Conservation (phyloP, 768 basidiomycete species). For the Hypholoma fasciculare region DNA sequence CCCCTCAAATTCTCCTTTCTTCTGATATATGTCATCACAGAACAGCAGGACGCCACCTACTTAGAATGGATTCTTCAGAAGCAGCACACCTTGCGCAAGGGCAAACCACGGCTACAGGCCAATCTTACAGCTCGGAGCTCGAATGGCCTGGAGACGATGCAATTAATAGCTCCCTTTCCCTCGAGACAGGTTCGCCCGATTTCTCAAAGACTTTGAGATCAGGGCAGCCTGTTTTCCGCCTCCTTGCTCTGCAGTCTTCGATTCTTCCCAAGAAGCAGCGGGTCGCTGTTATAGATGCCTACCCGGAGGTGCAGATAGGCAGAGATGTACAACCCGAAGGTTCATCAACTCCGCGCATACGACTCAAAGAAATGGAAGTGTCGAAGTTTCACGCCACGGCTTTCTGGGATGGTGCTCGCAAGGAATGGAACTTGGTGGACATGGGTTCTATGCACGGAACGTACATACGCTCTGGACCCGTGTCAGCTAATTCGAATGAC, state of each 20-base stretch:
- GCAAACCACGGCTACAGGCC: constrained; percentile 5
- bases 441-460: constrained; percentile 89
- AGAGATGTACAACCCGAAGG: constrained; percentile 60
- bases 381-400: constrained; percentile 79
- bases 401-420: constrained; percentile 63
- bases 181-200: constrained; percentile 6
- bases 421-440: constrained; percentile 76
- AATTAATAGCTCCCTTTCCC: constrained; percentile 1
- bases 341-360: constrained; percentile 57
- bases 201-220: constrained; percentile 8
- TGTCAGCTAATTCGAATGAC: constrained; percentile 22
- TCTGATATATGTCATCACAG: background rate
- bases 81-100: constrained; percentile 17
- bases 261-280: constrained; percentile 54
- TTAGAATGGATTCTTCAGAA: constrained; percentile 17
- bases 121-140: constrained; percentile 48
- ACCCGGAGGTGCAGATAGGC: constrained; percentile 71
- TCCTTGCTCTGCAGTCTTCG: constrained; percentile 56
- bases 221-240: constrained; percentile 41
- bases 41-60: background rate
- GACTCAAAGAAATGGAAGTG: constrained; percentile 83
- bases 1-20: background rate
- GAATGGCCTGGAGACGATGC: constrained; percentile 60
- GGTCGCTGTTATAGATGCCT: constrained; percentile 44
- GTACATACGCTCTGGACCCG: constrained; percentile 45